Evolutionary conservation across 2,329 filamentous ascomycete genomes (phyloP), one percentile per base, ranked within the genome.

Genomic region (Claviceps sp.): DNA sequence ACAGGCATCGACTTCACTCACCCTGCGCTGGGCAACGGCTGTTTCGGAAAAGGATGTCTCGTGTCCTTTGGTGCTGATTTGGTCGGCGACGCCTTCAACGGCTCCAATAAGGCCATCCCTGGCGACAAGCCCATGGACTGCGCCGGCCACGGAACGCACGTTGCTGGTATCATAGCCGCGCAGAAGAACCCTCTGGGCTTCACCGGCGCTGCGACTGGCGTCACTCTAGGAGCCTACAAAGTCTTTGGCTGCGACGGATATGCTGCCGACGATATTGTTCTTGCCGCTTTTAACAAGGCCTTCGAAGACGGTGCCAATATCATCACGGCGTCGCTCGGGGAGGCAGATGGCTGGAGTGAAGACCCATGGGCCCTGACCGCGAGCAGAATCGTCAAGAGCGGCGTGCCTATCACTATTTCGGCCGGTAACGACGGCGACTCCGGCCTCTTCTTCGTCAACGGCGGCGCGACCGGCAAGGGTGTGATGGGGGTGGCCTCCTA

Each of bases 1-100:
- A 75, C 70, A 22, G 76, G 77, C 58, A 66, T 82, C 46, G 80
- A 85, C 61, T 84, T 83, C 59, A 73, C 66, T 0, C 81, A 84
- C 58, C 76, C 79, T 2, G 76, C 78, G 22, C 72, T 85, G 0
- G 82, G 82, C 9, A 22, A 37, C 6, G 24, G 24, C 5, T 70
- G 72, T 49, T 75, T 74, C 54, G 74, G 74, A 3, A 18, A 46
- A 18, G 72, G 71, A 0, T 74, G 65, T 55, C 64, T 74, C 13
- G 68, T 77, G 8, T 63, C 65, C 5, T 65, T 63, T 51, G 73
- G 74, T 2, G 65, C 63, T 34, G 72, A 75, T 42, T 61, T 75
- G 47, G 65, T 71, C 4, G 71, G 71, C 9, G 68, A 74, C 51
- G 49, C 47, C 14, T 62, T 54, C 34, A 61, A 61, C 24, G 64